Conservation (phyloP, 1,284 basidiomycete genomes). For the Schizopora paradoxa region DNA sequence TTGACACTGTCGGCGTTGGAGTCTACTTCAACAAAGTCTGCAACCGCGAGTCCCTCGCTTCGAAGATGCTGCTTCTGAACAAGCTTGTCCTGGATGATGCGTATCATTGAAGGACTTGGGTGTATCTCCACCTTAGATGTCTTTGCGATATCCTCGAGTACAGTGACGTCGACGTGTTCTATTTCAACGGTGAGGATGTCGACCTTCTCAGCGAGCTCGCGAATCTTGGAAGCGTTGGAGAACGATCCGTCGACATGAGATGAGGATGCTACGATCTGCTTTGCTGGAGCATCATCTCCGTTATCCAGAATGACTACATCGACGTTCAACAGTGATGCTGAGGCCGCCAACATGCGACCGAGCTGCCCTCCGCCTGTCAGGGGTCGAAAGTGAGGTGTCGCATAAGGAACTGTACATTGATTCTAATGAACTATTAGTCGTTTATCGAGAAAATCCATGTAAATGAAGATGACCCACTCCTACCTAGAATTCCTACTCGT, state of each 20-base stretch:
- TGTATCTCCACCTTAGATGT: constrained; percentile 64
- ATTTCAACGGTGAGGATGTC: constrained; percentile 96
- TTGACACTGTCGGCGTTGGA: constrained; percentile 52
- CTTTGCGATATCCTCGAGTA: constrained; percentile 64
- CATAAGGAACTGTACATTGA: neutral
- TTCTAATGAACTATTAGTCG: constrained; percentile 10
- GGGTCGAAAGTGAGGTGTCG: constrained; percentile 12
- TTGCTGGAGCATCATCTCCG: constrained; percentile 79
- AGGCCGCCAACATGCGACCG: constrained; percentile 93
- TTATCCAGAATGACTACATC: constrained; percentile 87
- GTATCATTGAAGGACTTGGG: constrained; percentile 81
- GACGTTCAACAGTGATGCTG: constrained; percentile 86
- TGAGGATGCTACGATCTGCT: constrained; percentile 73
- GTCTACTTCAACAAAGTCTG: constrained; percentile 65
- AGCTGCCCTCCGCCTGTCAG: constrained; percentile 89
- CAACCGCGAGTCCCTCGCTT: constrained; percentile 60
- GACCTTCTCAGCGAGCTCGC: constrained; percentile 73
- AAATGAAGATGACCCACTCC: constrained; percentile 38
- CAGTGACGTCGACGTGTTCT: constrained; percentile 87
- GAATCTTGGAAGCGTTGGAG: constrained; percentile 76
- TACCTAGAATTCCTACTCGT: constrained; percentile 60
- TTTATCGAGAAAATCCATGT: neutral
- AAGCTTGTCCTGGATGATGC: constrained; percentile 94
- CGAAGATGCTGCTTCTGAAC: constrained; percentile 80
- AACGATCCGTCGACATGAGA: constrained; percentile 81